phyloP scores from a whole-genome alignment of 148 eudicot species.

The Fallopia convolvulus region DNA sequence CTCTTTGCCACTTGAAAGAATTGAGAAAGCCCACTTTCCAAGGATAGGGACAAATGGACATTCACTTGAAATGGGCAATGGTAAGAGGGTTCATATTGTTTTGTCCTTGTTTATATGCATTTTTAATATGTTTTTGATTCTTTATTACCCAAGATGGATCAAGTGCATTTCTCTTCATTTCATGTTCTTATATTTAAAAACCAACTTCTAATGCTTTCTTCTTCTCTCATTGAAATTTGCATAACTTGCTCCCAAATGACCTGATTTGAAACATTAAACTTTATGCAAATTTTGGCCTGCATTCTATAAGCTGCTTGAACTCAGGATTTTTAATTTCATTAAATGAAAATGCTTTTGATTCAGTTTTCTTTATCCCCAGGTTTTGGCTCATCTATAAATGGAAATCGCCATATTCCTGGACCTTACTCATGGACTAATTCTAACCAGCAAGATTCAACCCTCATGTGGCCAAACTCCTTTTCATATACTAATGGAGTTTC shows the following conservation, averaged over 20 bases:
- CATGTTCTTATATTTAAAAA: background rate
- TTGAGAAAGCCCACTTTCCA: slow-evolving; percentile 36
- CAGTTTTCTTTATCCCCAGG: slow-evolving; percentile 27
- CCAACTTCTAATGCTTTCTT: background rate
- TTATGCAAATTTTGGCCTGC: background rate
- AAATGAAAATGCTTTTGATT: background rate
- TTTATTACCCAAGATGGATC: background rate
- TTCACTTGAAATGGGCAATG: slow-evolving; percentile 40
- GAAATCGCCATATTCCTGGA: slow-evolving; percentile 37
- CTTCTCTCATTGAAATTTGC: background rate
- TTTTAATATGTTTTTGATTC: background rate
- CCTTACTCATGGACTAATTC: slow-evolving; percentile 57
- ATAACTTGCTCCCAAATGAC: background rate
- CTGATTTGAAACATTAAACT: background rate
- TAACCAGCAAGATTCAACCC: slow-evolving; percentile 37
- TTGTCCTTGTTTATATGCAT: background rate
- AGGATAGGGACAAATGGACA: slow-evolving; percentile 38
- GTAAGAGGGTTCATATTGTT: slow-evolving; percentile 19
- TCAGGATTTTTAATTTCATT: background rate
- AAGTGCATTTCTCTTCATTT: background rate
- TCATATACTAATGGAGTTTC: slow-evolving; percentile 38
- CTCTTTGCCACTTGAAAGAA: slow-evolving; percentile 29
- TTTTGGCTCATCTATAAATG: slow-evolving; percentile 49
- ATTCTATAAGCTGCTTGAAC: background rate
- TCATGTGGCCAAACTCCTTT: slow-evolving; percentile 58